Conservation (phyloP, 176 grass and related monocot species). For the Aegilops umbellulata region DNA sequence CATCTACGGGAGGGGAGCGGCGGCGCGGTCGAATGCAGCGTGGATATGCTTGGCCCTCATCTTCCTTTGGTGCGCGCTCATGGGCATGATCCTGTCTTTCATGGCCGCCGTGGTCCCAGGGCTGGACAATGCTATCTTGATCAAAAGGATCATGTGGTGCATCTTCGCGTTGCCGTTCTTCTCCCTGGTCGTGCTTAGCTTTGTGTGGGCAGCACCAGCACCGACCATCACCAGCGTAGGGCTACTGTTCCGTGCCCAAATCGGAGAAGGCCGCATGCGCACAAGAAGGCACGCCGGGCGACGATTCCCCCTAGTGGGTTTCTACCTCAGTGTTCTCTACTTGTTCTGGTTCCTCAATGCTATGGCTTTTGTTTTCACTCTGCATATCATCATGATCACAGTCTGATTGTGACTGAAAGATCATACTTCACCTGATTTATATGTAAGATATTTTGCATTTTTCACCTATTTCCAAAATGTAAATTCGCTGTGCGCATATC, state of each 20-base stretch:
- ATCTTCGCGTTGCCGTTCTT: background rate
- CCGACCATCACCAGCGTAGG: background rate
- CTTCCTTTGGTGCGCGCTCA: constrained; percentile 3
- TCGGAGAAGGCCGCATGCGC: background rate
- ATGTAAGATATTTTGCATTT: background rate
- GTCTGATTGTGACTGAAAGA: background rate
- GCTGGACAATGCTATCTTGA: background rate
- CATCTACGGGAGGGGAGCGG: background rate
- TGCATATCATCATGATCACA: background rate
- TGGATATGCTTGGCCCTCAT: constrained; percentile 7
- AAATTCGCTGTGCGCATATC: no score
- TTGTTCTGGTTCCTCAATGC: background rate
- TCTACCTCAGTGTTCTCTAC: background rate
- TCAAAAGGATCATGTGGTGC: background rate
- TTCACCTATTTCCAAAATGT: background rate
- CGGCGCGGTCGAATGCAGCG: background rate
- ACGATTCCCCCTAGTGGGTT: background rate
- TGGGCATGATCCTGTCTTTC: constrained; percentile 20
- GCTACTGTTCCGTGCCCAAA: background rate
- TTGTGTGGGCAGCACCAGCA: background rate
- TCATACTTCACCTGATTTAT: background rate
- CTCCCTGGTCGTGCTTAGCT: background rate
- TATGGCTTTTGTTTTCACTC: background rate
- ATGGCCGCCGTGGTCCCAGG: background rate
- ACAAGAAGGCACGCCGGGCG: background rate